Evolutionary conservation across 805 yeast species (phyloP).

Genomic region (Wickerhamiella kurtzmanii): DNA sequence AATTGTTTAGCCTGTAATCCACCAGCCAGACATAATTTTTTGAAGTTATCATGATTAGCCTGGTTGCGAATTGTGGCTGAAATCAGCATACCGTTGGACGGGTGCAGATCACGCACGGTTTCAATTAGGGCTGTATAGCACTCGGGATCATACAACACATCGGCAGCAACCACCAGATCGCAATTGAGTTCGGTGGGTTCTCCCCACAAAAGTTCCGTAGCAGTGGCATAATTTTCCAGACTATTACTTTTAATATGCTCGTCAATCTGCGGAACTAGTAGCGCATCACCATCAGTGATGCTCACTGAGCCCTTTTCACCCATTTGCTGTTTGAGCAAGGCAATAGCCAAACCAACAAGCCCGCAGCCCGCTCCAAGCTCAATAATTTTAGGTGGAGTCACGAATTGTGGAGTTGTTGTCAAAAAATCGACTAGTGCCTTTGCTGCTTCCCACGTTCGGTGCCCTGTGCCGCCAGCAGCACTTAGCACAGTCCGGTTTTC

Average conservation of each 20-base stretch:
- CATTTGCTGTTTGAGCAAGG: constrained; percentile 11
- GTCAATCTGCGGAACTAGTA: constrained; percentile 35
- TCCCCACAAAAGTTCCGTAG: background rate
- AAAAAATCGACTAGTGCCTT: constrained; percentile 47
- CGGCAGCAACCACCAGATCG: constrained; percentile 57
- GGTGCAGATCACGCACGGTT: background rate
- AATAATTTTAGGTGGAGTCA: constrained; percentile 22
- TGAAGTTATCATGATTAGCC: constrained; percentile 34
- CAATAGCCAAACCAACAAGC: constrained; percentile 40
- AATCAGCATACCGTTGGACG: constrained; percentile 27
- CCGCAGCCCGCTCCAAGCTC: constrained; percentile 93
- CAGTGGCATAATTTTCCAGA: background rate
- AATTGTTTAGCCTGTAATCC: background rate
- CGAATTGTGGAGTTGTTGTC: constrained; percentile 10
- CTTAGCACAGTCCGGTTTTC: constrained; percentile 21
- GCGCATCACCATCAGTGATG: constrained; percentile 57
- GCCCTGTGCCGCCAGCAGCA: constrained; percentile 64
- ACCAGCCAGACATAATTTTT: constrained; percentile 1
- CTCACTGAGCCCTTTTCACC: background rate
- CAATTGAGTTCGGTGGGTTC: constrained; percentile 5
- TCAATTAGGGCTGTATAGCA: constrained; percentile 28
- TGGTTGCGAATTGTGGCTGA: constrained; percentile 68
- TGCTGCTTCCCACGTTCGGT: constrained; percentile 91
- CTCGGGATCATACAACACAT: constrained; percentile 68
- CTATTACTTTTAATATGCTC: constrained; percentile 37